phyloP scores from a whole-genome alignment of 2,329 filamentous ascomycete species.

The Aureobasidium sp. region DNA sequence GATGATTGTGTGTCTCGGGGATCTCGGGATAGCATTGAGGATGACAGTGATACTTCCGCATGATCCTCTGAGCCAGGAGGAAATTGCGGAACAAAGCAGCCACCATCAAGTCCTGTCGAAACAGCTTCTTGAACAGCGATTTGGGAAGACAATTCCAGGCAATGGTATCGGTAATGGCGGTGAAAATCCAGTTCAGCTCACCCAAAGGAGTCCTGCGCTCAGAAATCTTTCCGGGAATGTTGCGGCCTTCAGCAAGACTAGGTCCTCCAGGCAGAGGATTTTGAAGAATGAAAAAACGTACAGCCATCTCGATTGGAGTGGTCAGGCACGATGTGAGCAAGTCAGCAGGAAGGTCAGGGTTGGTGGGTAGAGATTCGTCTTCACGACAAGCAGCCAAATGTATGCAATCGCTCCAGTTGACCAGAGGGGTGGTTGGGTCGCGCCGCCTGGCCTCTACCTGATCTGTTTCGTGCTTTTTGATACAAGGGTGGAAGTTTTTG shows the following conservation, averaged over 20 bases:
- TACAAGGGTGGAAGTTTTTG: slow-evolving; percentile 87
- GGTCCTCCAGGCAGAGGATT: slow-evolving; percentile 63
- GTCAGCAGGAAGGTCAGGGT: slow-evolving; percentile 86
- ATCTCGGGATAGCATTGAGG: slow-evolving; percentile 85
- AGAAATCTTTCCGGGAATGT: slow-evolving; percentile 83
- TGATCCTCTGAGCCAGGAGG: slow-evolving; percentile 85
- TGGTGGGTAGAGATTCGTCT: slow-evolving; percentile 89
- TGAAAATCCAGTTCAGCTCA: slow-evolving; percentile 99
- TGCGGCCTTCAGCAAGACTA: slow-evolving; percentile 74
- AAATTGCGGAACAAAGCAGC: slow-evolving; percentile 95
- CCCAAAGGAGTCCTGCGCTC: slow-evolving; percentile 89
- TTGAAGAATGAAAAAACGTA: slow-evolving; percentile 93
- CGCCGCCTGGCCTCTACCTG: slow-evolving; percentile 68
- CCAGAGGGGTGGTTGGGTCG: slow-evolving; percentile 51
- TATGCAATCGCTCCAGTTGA: slow-evolving; percentile 76
- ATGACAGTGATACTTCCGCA: slow-evolving; percentile 93
- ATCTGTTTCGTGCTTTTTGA: slow-evolving; percentile 89
- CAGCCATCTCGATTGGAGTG: slow-evolving; percentile 93
- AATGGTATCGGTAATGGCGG: slow-evolving; percentile 96
- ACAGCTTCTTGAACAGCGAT: slow-evolving; percentile 90
- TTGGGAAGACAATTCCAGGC: slow-evolving; percentile 93
- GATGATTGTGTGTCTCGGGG: slow-evolving; percentile 92
- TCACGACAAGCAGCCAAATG: slow-evolving; percentile 86
- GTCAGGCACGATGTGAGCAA: slow-evolving; percentile 94
- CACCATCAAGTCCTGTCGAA: slow-evolving; percentile 98